Evolutionary conservation across 805 yeast genomes (phyloP), one percentile per base, ranked within the genome.

Genomic region (Saturnispora galanensis): DNA sequence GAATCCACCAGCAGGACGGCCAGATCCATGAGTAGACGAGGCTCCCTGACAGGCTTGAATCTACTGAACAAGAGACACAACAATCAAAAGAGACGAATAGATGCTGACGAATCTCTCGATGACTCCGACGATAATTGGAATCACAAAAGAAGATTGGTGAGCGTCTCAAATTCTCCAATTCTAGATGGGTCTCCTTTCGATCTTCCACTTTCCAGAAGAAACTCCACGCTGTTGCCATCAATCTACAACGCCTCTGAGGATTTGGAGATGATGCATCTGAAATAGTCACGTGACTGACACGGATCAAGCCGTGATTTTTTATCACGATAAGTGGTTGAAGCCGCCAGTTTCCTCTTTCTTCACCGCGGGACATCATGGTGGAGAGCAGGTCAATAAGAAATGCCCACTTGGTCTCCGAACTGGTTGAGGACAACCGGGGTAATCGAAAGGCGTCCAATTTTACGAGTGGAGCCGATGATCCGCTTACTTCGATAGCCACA

Each of bases 191-290:
- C 48, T 28, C 28, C 46, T 4, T 15, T 44, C 7, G 46, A 39
- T 46, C 33, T 47, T 5, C 38, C 40, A 7, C 30, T 45, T 2
- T 55, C 58, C 38, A 40, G 61, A 17, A 41, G 58, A 36, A 57
- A 54, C 44, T 57, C 64, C 4, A 52, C 52, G 5, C 50, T 57
- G 35, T 42, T 62, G 35, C 46, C 42, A 11, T 45, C 42, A 10
- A 44, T 61, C 31, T 63, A 57, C 38, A 53, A 56, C 31, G 46
- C 67, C 2, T 54, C 62, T 5, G 63, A 57, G 38, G 65, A 60
- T 12, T 44, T 61, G 15, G 66, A 60, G 38, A 46, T 53, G 42
- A 52, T 60, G 60, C 52, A 56, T 31, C 35, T 62, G 21, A 43
- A 38, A 16, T 45, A 11, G 29, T 26, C 36, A 37, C 39, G 39